These are phyloP conservation scores for Teratosphaeriaceae sp. DNA, from an alignment of 2,329 filamentous ascomycete genomes.

Conservation along the genomic window DNA sequence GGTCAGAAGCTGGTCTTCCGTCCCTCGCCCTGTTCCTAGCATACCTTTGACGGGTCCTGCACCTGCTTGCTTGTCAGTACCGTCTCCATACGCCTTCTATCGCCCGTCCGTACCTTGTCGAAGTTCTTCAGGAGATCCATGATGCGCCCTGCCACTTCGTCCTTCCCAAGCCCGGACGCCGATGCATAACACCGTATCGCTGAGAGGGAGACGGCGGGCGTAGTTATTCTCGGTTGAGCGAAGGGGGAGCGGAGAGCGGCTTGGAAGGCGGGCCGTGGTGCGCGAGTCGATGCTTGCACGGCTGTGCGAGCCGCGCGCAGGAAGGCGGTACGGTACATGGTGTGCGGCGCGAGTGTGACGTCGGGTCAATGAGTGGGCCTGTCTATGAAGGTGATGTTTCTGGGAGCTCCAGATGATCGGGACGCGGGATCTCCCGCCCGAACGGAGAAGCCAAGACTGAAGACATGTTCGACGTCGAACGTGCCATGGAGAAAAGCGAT, in stretches of 20 bases:
- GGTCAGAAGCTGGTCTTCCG: constrained; percentile 19
- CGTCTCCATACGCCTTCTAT: constrained; percentile 8
- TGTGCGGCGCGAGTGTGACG: constrained; percentile 25
- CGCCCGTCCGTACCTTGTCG: constrained; percentile 67
- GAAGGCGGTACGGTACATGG: constrained; percentile 85
- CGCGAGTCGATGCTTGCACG: constrained; percentile 35
- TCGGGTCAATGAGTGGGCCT: not conserved
- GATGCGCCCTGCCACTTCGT: constrained; percentile 87
- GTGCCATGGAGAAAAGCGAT: too few relatives aligned
- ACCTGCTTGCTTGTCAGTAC: constrained; percentile 51
- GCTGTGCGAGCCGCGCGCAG: constrained; percentile 64
- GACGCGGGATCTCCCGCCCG: too few relatives aligned
- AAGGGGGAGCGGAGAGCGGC: constrained; percentile 52
- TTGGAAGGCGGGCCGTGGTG: constrained; percentile 48
- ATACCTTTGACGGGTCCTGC: constrained; percentile 52
- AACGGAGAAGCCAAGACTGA: too few relatives aligned
- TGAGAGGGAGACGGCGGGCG: constrained; percentile 58
- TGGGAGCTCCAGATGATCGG: too few relatives aligned
- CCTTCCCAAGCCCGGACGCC: constrained; percentile 66
- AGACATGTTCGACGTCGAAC: too few relatives aligned
- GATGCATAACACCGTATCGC: constrained; percentile 82
- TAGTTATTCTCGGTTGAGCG: constrained; percentile 54
- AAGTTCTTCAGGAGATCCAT: constrained; percentile 90
- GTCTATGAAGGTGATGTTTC: too few relatives aligned
- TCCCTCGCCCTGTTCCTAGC: not conserved